Evolutionary conservation across 1,284 basidiomycete species (phyloP).

Genomic region (Austropuccinia psidii): DNA sequence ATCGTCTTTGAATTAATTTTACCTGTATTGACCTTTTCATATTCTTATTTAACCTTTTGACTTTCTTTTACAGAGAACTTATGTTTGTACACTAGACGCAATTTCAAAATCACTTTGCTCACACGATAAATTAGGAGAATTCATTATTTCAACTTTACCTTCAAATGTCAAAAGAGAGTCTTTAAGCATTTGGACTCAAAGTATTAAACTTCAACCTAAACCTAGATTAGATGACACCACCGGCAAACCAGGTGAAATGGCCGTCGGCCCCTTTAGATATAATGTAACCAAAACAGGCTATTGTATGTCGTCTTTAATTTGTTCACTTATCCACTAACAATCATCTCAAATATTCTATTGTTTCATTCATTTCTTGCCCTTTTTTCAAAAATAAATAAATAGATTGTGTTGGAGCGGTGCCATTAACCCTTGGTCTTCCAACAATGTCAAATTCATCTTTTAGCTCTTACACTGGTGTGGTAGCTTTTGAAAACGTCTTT

Average conservation of each 20-base stretch:
- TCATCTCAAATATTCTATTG: not conserved
- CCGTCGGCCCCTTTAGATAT: conserved; percentile 42
- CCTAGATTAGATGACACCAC: conserved; percentile 39
- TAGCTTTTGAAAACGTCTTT: conserved; percentile 83
- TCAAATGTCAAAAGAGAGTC: conserved; percentile 57
- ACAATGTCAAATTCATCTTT: conserved; percentile 53
- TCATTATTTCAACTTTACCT: conserved; percentile 63
- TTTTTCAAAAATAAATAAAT: not conserved
- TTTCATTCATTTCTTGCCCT: not conserved
- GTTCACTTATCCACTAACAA: conserved; percentile 38
- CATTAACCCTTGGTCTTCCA: conserved; percentile 26
- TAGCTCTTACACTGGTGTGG: conserved; percentile 69
- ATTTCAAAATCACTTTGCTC: conserved; percentile 64
- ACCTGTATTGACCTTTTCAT: not conserved
- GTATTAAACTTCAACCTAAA: conserved; percentile 46
- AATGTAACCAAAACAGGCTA: conserved; percentile 42
- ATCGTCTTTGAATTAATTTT: not conserved
- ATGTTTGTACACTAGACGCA: conserved; percentile 74
- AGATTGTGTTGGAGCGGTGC: conserved; percentile 3
- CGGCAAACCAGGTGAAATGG: conserved; percentile 39
- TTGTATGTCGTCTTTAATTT: conserved; percentile 39
- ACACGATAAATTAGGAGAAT: conserved; percentile 64
- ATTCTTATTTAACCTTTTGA: not conserved
- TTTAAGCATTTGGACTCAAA: conserved; percentile 54
- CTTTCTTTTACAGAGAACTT: conserved; percentile 64